Base-by-base conservation (phyloP, 306 rosid genomes). In the Sechiopsis laciniata region DNA sequence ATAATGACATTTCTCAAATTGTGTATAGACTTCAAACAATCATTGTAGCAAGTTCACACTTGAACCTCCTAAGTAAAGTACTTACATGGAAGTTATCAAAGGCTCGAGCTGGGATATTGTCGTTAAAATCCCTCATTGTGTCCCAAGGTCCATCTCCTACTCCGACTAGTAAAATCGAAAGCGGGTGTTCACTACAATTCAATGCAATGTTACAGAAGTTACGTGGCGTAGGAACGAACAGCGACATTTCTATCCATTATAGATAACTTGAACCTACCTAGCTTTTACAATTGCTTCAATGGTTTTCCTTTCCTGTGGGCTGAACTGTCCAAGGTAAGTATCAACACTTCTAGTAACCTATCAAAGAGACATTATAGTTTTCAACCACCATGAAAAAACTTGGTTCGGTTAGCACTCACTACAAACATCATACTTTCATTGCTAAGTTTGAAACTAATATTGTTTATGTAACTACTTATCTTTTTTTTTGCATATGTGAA, bases 111-210 rank as follows among this genome's bases (percentile, higher is more conserved):
- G 99, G 99, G 80, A 95, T 91, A 85, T 91, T 91, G 65, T 95
- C 97, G 14, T 91, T 95, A 78, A 95, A 95, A 80, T 88, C 80
- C 80, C 79, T 89, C 97, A 95, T 95, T 93, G 87, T 91, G 71
- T 95, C 96, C 99, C 99, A 95, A 4, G 99, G 99, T 52, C 99
- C 99, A 57, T 95, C 99, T 77, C 99, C 99, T 70, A 91, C 97
- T 63, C 99, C 99, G 21, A 95, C 99, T 59, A 95, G 65, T 75
- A 95, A 75, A 72, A 95, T 95, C 52, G 99, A 95, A 73, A 95
- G 72, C 14, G 99, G 96, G 68, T 89, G 88, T 65, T 83, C 79
- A 64, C 98, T 94, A 85, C 78, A 73, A 75, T 64, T 67, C 63
- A 75, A 52, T 61, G 72, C 37, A 20, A 77, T 17, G 29, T 69